A percentile compares a stretch with the other conserved stretches of the same genome.
Evolutionary conservation across 305 asterid species (phyloP).

Genomic region (Solanum aculeatissimum): DNA sequence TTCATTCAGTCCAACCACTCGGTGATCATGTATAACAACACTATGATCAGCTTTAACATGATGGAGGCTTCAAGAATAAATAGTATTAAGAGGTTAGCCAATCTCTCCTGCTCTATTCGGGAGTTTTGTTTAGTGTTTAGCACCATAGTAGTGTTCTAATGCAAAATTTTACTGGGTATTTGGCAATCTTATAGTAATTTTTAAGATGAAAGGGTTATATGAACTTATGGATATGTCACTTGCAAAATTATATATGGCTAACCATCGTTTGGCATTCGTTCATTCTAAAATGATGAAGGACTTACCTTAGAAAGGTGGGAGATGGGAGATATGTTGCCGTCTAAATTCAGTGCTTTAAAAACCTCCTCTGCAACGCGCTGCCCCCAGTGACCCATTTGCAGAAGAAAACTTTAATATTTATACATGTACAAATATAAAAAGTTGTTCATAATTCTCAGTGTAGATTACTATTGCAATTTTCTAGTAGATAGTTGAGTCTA

Average conservation of each 20-base stretch:
- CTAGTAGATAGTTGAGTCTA: not conserved
- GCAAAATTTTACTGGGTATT: not conserved
- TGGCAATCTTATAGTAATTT: not conserved
- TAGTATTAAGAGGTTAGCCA: slow-evolving; percentile 55
- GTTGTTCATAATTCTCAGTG: not conserved
- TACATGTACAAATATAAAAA: not conserved
- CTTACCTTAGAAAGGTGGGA: not conserved
- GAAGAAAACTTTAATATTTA: not conserved
- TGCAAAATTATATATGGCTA: not conserved
- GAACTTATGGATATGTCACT: not conserved
- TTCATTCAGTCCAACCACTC: slow-evolving; percentile 92
- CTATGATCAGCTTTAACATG: slow-evolving; percentile 93
- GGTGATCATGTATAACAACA: slow-evolving; percentile 85
- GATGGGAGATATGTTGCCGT: not conserved
- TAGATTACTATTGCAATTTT: not conserved
- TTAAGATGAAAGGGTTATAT: not conserved
- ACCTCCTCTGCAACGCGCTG: not conserved
- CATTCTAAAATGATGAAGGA: not conserved
- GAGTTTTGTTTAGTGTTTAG: not conserved
- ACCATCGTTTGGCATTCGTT: not conserved
- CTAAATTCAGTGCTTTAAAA: not conserved
- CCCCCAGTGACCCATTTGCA: not conserved
- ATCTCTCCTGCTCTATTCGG: not conserved
- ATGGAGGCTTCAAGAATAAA: slow-evolving; percentile 76
- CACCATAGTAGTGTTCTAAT: not conserved